phyloP scores from a whole-genome alignment of 805 yeast genomes.

The Suhomyces sp. region DNA sequence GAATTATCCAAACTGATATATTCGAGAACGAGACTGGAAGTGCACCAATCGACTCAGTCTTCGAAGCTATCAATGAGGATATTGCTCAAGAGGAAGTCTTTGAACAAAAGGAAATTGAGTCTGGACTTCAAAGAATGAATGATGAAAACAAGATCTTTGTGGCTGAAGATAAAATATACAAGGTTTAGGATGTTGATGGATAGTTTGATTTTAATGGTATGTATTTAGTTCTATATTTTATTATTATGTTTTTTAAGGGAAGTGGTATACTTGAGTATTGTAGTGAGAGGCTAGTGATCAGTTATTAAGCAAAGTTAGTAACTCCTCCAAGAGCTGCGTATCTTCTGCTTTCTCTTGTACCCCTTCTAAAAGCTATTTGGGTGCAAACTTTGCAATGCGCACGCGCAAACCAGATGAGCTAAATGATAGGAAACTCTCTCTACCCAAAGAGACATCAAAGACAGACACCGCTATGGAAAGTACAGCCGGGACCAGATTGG shows the following conservation, averaged over 20 bases:
- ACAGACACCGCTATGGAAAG: no score
- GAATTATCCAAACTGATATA: conserved; percentile 30
- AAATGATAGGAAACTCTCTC: no score
- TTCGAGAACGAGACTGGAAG: conserved; percentile 33
- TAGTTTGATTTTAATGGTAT: neutral
- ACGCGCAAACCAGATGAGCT: no score
- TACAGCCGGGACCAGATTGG: no score
- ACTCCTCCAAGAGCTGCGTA: no score
- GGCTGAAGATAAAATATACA: conserved; percentile 37
- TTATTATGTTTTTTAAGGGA: neutral
- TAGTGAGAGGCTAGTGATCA: no score
- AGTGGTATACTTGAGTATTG: no score
- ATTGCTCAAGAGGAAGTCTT: conserved; percentile 42
- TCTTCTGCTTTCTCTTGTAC: no score
- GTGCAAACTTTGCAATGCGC: no score
- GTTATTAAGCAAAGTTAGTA: no score
- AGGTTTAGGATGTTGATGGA: conserved; percentile 3
- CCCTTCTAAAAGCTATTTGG: no score
- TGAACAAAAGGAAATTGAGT: conserved; percentile 26
- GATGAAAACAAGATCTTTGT: conserved; percentile 36
- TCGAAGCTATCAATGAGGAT: conserved; percentile 32
- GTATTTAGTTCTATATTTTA: conserved; percentile 1
- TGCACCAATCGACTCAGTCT: conserved; percentile 32
- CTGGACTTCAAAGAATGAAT: conserved; percentile 34
- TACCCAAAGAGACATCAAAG: no score